Evolutionary conservation across 2,329 filamentous ascomycete genomes (phyloP), one percentile per base, ranked within the genome.

Genomic region (Phialemonium atrogriseum): DNA sequence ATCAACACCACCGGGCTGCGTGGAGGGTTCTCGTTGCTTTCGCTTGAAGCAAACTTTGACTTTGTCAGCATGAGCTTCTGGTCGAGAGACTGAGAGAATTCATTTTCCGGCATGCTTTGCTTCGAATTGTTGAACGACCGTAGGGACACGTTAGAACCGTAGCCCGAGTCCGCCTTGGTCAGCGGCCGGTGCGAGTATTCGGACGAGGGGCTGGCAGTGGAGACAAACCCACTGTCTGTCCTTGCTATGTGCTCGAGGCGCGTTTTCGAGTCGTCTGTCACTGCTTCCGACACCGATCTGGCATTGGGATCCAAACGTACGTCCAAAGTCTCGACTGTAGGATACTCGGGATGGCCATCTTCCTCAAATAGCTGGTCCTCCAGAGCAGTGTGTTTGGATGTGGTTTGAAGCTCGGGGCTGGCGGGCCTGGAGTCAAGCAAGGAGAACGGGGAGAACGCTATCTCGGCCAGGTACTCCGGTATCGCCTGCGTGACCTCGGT

Each of bases 161-260:
- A 79, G 11, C 73, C 73, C 16, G 72, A 77, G 44, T 78, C 73
- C 23, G 70, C 64, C 39, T 75, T 75, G 19, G 66, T 62, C n/a
- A 73, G 52, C 5, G 64, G 51, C 33, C 61, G 66, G 11, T 54
- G 54, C 1, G 61, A 58, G 10, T 42, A 51, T 30, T 64, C 59
- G 4, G 60, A 62, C 2, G 56, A 57, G 5, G 64, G 62, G 32
- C 60, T 68, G 2, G 30, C 26, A 6, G 36, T 34, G 1, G 65
- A 62, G 17, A 61, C 52, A 26, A 70, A 59, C 3, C 67, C 70
- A 38, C 70, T 74, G 36, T 73, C 69, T 3, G 58, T 55, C 30
- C 59, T 55, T 5, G 42, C 43, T 7, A 66, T 29, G 27, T 46
- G 38, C 35, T 44, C 27, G 26, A 43, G 45, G 33, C 35, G 15